Evolutionary conservation across 768 basidiomycete species (phyloP).

Genomic region (Agaricus sinodeliciosus): DNA sequence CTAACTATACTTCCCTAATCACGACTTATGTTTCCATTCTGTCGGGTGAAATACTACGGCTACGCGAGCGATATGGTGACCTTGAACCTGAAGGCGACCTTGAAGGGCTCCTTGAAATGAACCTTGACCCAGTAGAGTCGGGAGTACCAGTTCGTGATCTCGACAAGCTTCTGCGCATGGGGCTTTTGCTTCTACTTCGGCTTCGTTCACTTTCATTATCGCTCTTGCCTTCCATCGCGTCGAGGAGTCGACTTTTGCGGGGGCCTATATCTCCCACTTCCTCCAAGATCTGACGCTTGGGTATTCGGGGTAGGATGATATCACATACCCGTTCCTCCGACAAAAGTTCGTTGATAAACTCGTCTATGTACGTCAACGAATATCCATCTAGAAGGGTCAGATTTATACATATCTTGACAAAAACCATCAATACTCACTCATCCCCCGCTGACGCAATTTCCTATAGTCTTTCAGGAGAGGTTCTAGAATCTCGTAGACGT

Average conservation of each 20-base stretch:
- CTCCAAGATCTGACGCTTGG: constrained; percentile 81
- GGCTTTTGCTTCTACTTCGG: constrained; percentile 24
- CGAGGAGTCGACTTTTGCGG: constrained; percentile 78
- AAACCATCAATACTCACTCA: constrained; percentile 44
- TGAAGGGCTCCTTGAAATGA: constrained; percentile 61
- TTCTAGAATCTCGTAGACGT: constrained; percentile 91
- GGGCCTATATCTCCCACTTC: constrained; percentile 88
- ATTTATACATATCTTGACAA: background rate
- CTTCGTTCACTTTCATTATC: constrained; percentile 42
- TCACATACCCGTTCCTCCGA: constrained; percentile 93
- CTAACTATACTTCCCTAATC: constrained; percentile 11
- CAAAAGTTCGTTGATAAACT: constrained; percentile 81
- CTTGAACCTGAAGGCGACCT: constrained; percentile 40
- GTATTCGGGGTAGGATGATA: constrained; percentile 87
- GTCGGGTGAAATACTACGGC: constrained; percentile 53
- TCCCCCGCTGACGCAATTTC: constrained; percentile 76
- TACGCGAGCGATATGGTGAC: constrained; percentile 39
- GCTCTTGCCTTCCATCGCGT: constrained; percentile 76
- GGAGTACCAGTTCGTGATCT: constrained; percentile 17
- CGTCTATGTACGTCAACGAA: constrained; percentile 81
- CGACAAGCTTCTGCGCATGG: constrained; percentile 18
- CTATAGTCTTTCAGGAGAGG: constrained; percentile 91
- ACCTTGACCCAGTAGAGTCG: constrained; percentile 40
- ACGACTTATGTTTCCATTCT: constrained; percentile 36
- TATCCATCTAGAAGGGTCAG: constrained; percentile 61